These are phyloP conservation scores for Leccinum sublutescens DNA, from an alignment of 768 basidiomycete genomes.

Conservation along the genomic window DNA sequence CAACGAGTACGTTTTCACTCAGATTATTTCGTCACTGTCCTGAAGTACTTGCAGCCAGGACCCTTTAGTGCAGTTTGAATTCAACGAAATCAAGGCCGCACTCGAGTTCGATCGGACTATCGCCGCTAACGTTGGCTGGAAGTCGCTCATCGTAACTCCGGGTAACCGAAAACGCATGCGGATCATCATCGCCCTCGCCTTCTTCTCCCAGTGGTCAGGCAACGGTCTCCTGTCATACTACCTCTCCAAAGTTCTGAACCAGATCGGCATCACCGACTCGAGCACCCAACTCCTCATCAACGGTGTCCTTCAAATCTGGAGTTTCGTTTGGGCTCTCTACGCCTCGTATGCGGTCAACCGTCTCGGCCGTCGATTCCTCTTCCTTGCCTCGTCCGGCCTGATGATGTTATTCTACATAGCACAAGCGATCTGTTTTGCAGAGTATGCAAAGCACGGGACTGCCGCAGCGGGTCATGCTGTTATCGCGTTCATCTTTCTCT, in stretches of 20 bases:
- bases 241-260: constrained; percentile 64
- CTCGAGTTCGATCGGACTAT: constrained; percentile 66
- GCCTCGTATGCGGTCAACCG: constrained; percentile 45
- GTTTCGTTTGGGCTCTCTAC: constrained; percentile 15
- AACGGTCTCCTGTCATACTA: constrained; percentile 75
- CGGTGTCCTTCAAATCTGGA: constrained; percentile 54
- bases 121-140: constrained; percentile 63
- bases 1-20: constrained; percentile 43
- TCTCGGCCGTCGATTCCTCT: constrained; percentile 64
- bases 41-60: constrained; percentile 41
- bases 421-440: constrained; percentile 66
- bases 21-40: background rate
- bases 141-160: constrained; percentile 58
- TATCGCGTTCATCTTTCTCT: constrained; percentile 57
- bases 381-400: constrained; percentile 53
- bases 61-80: constrained; percentile 70
- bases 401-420: constrained; percentile 67
- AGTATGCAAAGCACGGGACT: constrained; percentile 45
- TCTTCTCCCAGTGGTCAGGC: constrained; percentile 78
- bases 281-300: constrained; percentile 61
- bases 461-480: constrained; percentile 49
- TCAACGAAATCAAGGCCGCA: constrained; percentile 78
- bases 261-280: constrained; percentile 56
- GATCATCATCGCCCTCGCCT: constrained; percentile 62
- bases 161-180: constrained; percentile 70